These are phyloP conservation scores for Podaxis sp. DNA, from an alignment of 768 basidiomycete genomes.

Conservation along the genomic window DNA sequence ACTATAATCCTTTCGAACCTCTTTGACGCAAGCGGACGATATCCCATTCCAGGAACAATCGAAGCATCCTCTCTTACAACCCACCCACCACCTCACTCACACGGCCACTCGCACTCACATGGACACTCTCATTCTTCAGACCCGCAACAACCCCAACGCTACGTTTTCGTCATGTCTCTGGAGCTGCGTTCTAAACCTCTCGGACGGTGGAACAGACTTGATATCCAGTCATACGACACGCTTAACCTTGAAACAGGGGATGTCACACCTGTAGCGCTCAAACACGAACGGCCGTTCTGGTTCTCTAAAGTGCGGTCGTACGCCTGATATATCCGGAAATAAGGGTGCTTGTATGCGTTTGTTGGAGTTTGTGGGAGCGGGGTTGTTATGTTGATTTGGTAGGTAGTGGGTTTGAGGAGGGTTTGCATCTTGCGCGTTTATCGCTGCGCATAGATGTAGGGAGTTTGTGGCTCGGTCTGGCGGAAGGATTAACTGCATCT, in stretches of 20 bases:
- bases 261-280: conserved; percentile 63
- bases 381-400: neutral
- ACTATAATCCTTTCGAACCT: conserved; percentile 65
- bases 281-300: conserved; percentile 90
- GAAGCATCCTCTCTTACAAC: neutral
- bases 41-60: conserved; percentile 19
- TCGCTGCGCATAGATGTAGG: too few species aligned
- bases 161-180: conserved; percentile 75
- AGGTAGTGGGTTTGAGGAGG: too few species aligned
- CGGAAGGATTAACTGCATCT: too few species aligned
- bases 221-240: conserved; percentile 71
- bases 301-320: conserved; percentile 89
- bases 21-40: conserved; percentile 51
- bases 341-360: too few species aligned
- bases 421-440: too few species aligned
- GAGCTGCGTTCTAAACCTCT: conserved; percentile 70
- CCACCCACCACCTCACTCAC: conserved; percentile 16
- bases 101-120: conserved; percentile 11
- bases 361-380: neutral
- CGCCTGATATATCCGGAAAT: neutral
- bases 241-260: conserved; percentile 79
- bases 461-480: too few species aligned
- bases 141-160: conserved; percentile 38
- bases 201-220: conserved; percentile 85
- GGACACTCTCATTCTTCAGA: conserved; percentile 13